Evolutionary conservation across 768 basidiomycete species (phyloP), one percentile per base, ranked within the genome.

Genomic region (Suillus tomentosus): DNA sequence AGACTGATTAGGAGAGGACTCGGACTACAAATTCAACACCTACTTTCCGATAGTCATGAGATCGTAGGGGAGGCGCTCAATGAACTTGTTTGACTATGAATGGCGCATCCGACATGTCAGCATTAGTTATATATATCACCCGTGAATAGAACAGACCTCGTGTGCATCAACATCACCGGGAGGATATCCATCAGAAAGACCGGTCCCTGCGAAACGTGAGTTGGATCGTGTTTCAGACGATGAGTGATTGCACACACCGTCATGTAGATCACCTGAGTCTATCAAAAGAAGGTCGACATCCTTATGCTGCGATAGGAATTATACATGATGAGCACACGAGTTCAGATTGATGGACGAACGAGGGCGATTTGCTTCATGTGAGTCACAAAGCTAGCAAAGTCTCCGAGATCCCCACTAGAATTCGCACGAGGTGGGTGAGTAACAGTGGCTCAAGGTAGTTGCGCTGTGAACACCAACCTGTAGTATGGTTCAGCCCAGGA

Each of bases 201-300:
- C 92, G 63, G 89, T 92, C 1, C 89, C 88, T 87, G 68, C 43
- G n/a, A 76, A 40, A 54, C 3, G 27, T 8, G 37, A 62, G n/a
- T 37, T 1, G 22, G 1, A 42, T 68, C n/a, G 34, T 37, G 11
- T 3, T 6, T n/a, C 31, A 42, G 42, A 54, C 6, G 7, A 55
- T 53, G 57, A 11, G 56, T 36, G 47, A 60, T 48, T 34, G 19
- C 13, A 8, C 8, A 55, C 62, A 77, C 90, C 89, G 69, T 91
- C 90, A 64, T 91, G 90, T 59, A 91, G 69, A 71, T 91, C 90
- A 24, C 90, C 93, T 61, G 88, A 87, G 69, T 94, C 92, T 22
- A 95, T 85, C 17, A 96, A 79, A 15, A 96, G 80, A 3, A 96
- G 82, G 73, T 96, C 95, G 24, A 93, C 91, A 47, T 90, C 87